Base-by-base conservation (phyloP, 2,329 filamentous ascomycete species). In the Verticillium alfalfae region DNA sequence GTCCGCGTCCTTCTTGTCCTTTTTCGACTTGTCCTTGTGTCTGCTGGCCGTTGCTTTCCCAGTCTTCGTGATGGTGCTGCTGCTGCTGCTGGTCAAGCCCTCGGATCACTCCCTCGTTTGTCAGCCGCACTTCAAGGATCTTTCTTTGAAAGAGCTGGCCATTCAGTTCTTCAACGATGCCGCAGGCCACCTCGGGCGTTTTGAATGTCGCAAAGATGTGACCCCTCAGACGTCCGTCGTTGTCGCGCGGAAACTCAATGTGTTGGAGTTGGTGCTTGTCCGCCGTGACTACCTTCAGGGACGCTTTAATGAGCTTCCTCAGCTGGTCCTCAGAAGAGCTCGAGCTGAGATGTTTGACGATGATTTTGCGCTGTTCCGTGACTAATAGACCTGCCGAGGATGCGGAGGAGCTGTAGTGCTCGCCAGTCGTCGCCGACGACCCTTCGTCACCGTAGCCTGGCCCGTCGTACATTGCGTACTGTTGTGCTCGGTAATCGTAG, bases 181-280 rank as follows among this genome's bases (percentile, higher is more conserved):
- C 45, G 7, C 39, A 16, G 4, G 62, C 62, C 26, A 52, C 49
- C 26, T 37, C 52, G 45, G 45, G 39, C 6, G 55, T 59, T 18
- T 56, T 58, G 41, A 64, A 64, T 12, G 58, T 58, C 8, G 56
- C 62, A 55, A 62, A 64, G 8, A 60, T 60, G 13, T 58, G 39
- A 7, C 62, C 62, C 41, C 52, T 58, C 12, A 45, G 49, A 15
- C 61, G 62, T 26, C 54, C 59, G 41, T 61, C 34, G 6, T 18
- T 37, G 15, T 45, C 60, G 8, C 62, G 60, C 10, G 60, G 60
- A n/a, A 64, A 36, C 6, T 62, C 62, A n/a, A 64, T 58, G 12
- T 55, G 37, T 34, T 62, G 60, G 10, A 64, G 62, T 16, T 64
- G 60, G 26, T 34, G 31, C 31, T 62, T 62, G 9, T 41, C 61